phyloP scores from a whole-genome alignment of 1,284 basidiomycete species.

The Cryptococcus hybrid region DNA sequence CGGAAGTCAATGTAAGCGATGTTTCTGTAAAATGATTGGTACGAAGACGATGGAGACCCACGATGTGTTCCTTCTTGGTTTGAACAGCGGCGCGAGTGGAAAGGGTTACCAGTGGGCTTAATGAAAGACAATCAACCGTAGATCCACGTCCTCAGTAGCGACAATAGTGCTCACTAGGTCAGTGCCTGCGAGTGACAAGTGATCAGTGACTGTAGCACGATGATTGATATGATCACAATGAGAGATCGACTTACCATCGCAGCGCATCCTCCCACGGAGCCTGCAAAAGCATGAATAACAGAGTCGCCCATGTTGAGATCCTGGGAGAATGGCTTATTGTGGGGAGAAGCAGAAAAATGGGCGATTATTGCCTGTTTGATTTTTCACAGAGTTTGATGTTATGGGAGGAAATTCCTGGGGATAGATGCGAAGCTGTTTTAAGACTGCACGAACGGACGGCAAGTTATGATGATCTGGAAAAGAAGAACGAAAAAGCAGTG shows the following conservation, averaged over 20 bases:
- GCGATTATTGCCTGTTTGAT: background rate
- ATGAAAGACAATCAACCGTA: background rate
- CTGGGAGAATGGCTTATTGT: background rate
- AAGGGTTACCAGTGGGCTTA: constrained; percentile 83
- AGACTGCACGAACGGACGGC: too few species aligned
- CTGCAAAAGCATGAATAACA: constrained; percentile 82
- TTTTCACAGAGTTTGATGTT: too few species aligned
- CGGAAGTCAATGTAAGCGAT: background rate
- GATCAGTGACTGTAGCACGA: background rate
- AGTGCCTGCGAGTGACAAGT: constrained; percentile 26
- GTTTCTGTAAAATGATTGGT: background rate
- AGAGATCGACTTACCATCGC: constrained; percentile 69
- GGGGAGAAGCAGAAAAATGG: background rate
- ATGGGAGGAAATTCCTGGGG: too few species aligned
- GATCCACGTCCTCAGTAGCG: background rate
- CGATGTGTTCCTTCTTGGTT: constrained; percentile 59
- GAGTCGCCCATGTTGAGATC: constrained; percentile 59
- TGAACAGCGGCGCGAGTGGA: constrained; percentile 92
- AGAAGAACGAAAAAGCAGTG: too few species aligned
- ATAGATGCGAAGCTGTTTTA: too few species aligned
- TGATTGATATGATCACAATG: background rate
- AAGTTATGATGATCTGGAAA: too few species aligned
- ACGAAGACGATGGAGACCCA: constrained; percentile 14
- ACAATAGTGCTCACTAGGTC: constrained; percentile 43
- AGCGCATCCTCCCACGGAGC: constrained; percentile 84